Percentiles rank a stretch among this genome's conserved stretches.
Conservation (phyloP, 2,329 filamentous ascomycete species). For the Torrubiellomyces zombiae region DNA sequence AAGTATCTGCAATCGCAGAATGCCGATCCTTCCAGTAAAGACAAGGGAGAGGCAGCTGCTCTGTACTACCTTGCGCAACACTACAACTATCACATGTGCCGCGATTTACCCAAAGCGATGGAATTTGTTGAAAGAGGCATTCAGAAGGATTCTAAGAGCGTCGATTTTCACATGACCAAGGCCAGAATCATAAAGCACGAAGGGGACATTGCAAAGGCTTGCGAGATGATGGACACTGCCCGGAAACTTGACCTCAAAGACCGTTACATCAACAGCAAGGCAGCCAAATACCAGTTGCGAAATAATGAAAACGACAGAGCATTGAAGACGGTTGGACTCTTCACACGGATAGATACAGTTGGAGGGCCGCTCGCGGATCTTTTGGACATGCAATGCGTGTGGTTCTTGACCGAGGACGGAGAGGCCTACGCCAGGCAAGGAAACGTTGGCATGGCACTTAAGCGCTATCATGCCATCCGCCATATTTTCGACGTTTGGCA, state of each 20-base stretch:
- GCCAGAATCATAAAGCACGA: slow-evolving; percentile 87
- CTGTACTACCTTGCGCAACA: slow-evolving; percentile 93
- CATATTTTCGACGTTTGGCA: slow-evolving; percentile 96
- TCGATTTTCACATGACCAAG: slow-evolving; percentile 90
- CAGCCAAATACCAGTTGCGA: slow-evolving; percentile 87
- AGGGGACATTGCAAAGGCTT: slow-evolving; percentile 63
- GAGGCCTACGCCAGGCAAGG: slow-evolving; percentile 72
- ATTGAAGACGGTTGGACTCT: slow-evolving; percentile 77
- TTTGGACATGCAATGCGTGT: slow-evolving; percentile 95
- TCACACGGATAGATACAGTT: slow-evolving; percentile 78
- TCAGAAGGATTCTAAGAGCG: slow-evolving; percentile 58
- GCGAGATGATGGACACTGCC: slow-evolving; percentile 77
- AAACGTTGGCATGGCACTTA: slow-evolving; percentile 72
- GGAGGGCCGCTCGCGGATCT: slow-evolving; percentile 82
- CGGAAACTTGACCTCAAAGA: slow-evolving; percentile 76
- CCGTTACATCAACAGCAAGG: slow-evolving; percentile 96
- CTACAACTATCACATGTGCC: slow-evolving; percentile 83
- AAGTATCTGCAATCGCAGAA: slow-evolving; percentile 52
- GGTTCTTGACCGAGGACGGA: slow-evolving; percentile 91
- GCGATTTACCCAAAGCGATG: slow-evolving; percentile 66
- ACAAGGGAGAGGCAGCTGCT: slow-evolving; percentile 58
- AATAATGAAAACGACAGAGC: slow-evolving; percentile 82
- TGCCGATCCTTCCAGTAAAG: slow-evolving; percentile 27
- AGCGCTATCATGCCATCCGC: slow-evolving; percentile 75
- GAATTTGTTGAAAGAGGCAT: slow-evolving; percentile 74